Evolutionary conservation across 768 basidiomycete genomes (phyloP).

Genomic region (Hypholoma fasciculare): DNA sequence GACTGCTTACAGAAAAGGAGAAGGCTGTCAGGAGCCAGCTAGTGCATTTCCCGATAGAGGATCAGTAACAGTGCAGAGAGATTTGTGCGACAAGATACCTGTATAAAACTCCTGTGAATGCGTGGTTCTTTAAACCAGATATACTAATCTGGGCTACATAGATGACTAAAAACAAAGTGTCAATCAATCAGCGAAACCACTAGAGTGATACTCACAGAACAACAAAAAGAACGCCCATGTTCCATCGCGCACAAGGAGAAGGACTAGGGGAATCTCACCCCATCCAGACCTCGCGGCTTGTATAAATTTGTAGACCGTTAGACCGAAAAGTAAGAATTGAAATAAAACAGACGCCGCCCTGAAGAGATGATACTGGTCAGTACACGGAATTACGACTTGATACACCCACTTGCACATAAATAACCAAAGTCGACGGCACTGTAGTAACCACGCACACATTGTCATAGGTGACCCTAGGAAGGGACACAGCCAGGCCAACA

Average conservation of each 20-base stretch:
- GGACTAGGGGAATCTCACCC: slow-evolving; percentile 40
- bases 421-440: slow-evolving; percentile 26
- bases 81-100: slow-evolving; percentile 17
- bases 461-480: slow-evolving; percentile 32
- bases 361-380: neutral
- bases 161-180: slow-evolving; percentile 17
- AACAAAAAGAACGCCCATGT: slow-evolving; percentile 41
- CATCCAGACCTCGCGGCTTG: slow-evolving; percentile 33
- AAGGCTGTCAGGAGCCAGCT: slow-evolving; percentile 36
- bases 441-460: slow-evolving; percentile 30
- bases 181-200: neutral
- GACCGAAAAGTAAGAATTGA: slow-evolving; percentile 39
- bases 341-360: slow-evolving; percentile 32
- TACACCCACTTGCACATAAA: slow-evolving; percentile 28
- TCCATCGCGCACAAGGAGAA: slow-evolving; percentile 45
- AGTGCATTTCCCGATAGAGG: neutral
- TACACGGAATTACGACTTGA: neutral
- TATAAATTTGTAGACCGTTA: slow-evolving; percentile 37
- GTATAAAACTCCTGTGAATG: slow-evolving; percentile 29
- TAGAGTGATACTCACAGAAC: slow-evolving; percentile 29
- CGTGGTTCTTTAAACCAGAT: slow-evolving; percentile 23
- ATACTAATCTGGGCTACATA: slow-evolving; percentile 26
- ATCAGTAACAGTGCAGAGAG: neutral
- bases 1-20: slow-evolving; percentile 29
- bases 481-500: slow-evolving; percentile 26